Evolutionary conservation across 1,284 basidiomycete genomes (phyloP), one percentile per base, ranked within the genome.

Genomic region (Anthracocystis panici-leucophaei): DNA sequence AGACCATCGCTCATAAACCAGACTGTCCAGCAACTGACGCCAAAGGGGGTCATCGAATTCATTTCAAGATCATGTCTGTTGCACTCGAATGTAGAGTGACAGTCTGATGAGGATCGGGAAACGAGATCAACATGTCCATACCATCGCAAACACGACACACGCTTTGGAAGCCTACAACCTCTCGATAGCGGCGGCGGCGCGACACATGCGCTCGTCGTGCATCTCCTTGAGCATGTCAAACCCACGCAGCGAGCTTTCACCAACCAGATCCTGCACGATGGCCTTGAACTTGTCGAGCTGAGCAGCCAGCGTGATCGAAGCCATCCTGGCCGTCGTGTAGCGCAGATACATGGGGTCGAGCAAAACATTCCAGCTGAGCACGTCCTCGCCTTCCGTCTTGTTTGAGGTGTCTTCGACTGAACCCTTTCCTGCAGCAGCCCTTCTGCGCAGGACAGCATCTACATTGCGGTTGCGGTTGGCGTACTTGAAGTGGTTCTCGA

Each of bases 201-300:
- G 66, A 27, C 57, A 59, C 42, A 48, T 41, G 12, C 73, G 64
- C 27, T 65, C 60, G 38, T 75, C 73, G 46, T 67, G 25, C 50
- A 21, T 46, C 33, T 70, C 63, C 42, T 75, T 75, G 57, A 70
- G 64, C 62, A 48, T 57, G 45, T 75, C 73, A 48, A 70, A 75
- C 3, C 73, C 73, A 35, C 42, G 64, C 54, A 75, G 38, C 25
- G 68, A 63, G 35, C 68, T 67, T 25, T 80, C 69, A 2, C 78
- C 78, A 9, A 78, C 76, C 25, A 80, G 48, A 12, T 72, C 69
- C 48, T 70, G 62, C 23, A 74, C 74, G 41, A 79, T 62, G 27
- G 69, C 75, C 38, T 61, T 68, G 58, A 75, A 73, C 59, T 61
- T 67, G 60, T 80, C 78, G 12, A 80, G 66, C 51, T 79, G 59